These are phyloP conservation scores for Diutina scorzettiae DNA, from an alignment of 1,139 yeast genomes.

Conservation along the genomic window DNA sequence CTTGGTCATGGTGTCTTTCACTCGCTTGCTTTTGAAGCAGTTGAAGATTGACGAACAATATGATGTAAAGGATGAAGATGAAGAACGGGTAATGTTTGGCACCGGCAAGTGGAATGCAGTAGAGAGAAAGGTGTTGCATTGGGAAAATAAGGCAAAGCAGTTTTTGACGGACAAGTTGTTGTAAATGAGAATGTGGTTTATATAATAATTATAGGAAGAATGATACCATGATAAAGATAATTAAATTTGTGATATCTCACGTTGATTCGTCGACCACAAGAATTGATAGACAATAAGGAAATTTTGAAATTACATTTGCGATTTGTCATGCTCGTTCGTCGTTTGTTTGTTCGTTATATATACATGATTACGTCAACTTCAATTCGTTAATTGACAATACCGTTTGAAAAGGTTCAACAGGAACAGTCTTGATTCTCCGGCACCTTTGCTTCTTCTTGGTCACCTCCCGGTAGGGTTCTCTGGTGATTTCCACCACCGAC, in stretches of 20 bases:
- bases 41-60: conserved; percentile 15
- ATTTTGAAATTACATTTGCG: too few relatives aligned
- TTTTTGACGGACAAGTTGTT: conserved; percentile 15
- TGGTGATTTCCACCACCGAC: conserved; percentile 73
- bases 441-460: conserved; percentile 64
- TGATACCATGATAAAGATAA: too few relatives aligned
- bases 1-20: conserved; percentile 50
- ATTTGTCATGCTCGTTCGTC: too few relatives aligned
- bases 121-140: conserved; percentile 18
- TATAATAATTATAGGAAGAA: too few relatives aligned
- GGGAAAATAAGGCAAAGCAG: conserved; percentile 16
- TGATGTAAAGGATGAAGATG: conserved; percentile 18
- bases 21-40: conserved; percentile 32
- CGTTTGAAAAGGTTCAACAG: conserved; percentile 72
- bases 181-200: not conserved
- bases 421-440: conserved; percentile 70
- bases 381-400: conserved; percentile 70
- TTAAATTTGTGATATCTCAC: too few relatives aligned
- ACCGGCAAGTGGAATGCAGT: conserved; percentile 16
- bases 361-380: conserved; percentile 20
- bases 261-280: too few relatives aligned
- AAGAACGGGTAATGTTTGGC: conserved; percentile 14
- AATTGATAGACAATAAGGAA: too few relatives aligned
- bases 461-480: conserved; percentile 58
- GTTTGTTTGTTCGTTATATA: not conserved